Evolutionary conservation across 2,329 filamentous ascomycete genomes (phyloP).

Genomic region (Teratosphaeria pseudoeucalypti): DNA sequence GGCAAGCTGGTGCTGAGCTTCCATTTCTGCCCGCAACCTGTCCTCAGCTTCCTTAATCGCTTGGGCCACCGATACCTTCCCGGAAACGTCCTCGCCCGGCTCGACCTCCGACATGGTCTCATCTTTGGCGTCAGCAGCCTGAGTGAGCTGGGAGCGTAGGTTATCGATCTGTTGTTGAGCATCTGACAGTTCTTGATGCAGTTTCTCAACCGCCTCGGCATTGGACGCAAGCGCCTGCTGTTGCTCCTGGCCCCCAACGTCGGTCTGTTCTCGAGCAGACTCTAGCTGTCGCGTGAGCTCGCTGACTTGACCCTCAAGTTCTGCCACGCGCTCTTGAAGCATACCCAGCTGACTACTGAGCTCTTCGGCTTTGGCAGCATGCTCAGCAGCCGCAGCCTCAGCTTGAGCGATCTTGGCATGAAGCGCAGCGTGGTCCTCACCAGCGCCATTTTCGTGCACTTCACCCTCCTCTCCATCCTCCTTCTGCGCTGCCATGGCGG

Average conservation of each 20-base stretch:
- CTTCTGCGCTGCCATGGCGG: slow-evolving; percentile 12
- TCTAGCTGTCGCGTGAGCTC: background rate
- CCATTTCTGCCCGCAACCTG: slow-evolving; percentile 27
- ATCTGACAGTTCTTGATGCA: slow-evolving; percentile 4
- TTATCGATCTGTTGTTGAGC: background rate
- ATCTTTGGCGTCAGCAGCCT: background rate
- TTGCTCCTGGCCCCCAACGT: background rate
- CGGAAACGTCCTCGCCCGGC: slow-evolving; percentile 29
- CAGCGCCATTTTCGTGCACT: slow-evolving; percentile 32
- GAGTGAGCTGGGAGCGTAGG: background rate
- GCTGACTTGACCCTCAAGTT: background rate
- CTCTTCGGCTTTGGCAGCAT: slow-evolving; percentile 47
- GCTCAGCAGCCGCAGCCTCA: slow-evolving; percentile 17
- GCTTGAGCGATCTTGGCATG: slow-evolving; percentile 8
- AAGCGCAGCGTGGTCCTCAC: slow-evolving; percentile 31
- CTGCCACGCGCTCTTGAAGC: slow-evolving; percentile 8
- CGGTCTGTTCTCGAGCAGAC: background rate
- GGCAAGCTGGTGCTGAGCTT: slow-evolving; percentile 27
- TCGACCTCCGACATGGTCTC: background rate
- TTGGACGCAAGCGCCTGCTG: slow-evolving; percentile 6
- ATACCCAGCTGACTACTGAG: slow-evolving; percentile 49
- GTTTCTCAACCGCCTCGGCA: slow-evolving; percentile 12
- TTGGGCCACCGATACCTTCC: slow-evolving; percentile 26
- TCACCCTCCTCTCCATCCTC: slow-evolving; percentile 12
- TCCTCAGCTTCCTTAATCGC: slow-evolving; percentile 33